Evolutionary conservation across 2,329 filamentous ascomycete species (phyloP).

Genomic region (Talaromyces marneffei): DNA sequence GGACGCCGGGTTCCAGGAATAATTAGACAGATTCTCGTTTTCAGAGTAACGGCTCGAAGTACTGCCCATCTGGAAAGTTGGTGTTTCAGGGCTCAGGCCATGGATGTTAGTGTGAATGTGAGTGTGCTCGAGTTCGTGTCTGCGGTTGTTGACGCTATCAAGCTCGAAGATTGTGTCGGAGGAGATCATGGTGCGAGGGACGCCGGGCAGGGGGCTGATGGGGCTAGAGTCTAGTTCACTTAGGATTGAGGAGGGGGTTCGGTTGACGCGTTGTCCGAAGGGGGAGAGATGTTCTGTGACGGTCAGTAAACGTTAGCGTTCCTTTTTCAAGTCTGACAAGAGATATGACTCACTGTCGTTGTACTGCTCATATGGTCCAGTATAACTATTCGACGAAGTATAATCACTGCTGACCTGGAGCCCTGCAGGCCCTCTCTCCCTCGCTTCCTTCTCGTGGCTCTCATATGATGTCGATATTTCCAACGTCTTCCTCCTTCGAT

Average conservation of each 20-base stretch:
- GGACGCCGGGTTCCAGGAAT: background rate
- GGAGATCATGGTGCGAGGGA: background rate
- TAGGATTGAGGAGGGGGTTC: background rate
- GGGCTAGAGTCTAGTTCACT: conserved; percentile 2
- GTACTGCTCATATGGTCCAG: background rate
- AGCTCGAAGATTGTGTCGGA: conserved; percentile 6
- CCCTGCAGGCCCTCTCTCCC: background rate
- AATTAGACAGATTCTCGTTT: background rate
- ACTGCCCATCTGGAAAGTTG: background rate
- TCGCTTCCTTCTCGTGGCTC: background rate
- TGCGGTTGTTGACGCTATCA: background rate
- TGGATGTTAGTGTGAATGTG: background rate
- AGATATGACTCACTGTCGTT: background rate
- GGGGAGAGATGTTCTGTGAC: background rate
- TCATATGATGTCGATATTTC: conserved; percentile 4
- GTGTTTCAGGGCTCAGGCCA: background rate
- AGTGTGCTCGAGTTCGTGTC: background rate
- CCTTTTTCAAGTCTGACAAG: background rate
- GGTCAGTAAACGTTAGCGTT: background rate
- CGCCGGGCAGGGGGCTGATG: background rate
- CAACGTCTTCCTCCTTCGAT: conserved; percentile 17
- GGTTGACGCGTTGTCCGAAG: background rate
- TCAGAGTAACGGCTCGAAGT: background rate
- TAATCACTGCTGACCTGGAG: background rate
- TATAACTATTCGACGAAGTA: background rate